phyloP scores from a whole-genome alignment of 164 flowering plant species.

The Annona squamosa region DNA sequence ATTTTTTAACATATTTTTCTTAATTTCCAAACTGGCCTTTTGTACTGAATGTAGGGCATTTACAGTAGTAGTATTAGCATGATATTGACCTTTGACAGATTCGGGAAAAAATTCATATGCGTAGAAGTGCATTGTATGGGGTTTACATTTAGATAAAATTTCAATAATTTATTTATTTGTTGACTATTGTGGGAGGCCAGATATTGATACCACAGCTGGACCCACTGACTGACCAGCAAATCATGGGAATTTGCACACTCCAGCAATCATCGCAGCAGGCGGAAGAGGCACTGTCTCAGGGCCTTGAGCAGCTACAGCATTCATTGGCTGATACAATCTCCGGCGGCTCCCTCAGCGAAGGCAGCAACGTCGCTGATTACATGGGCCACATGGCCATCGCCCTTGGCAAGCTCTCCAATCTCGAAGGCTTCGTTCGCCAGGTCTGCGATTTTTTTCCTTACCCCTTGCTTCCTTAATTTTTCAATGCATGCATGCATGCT shows the following conservation, averaged over 20 bases:
- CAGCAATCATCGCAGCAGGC: constrained; percentile 89
- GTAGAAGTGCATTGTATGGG: too few relatives aligned
- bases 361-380: constrained; percentile 23
- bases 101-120: too few relatives aligned
- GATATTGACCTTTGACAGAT: too few relatives aligned
- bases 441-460: constrained; percentile 22
- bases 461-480: neutral
- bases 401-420: constrained; percentile 73
- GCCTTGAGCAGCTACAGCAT: constrained; percentile 87
- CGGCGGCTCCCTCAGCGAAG: constrained; percentile 42
- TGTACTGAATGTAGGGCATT: too few relatives aligned
- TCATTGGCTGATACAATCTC: constrained; percentile 77
- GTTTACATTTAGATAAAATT: too few relatives aligned
- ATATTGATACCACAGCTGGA: constrained; percentile 70
- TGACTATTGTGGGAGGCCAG: constrained; percentile 25
- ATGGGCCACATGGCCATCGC: constrained; percentile 94
- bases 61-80: too few relatives aligned
- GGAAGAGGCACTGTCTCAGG: constrained; percentile 91
- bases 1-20: too few relatives aligned
- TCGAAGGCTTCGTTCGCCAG: constrained; percentile 94
- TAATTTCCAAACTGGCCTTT: too few relatives aligned
- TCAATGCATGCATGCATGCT: neutral
- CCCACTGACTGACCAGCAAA: constrained; percentile 83
- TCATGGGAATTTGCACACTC: constrained; percentile 78
- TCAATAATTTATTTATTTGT: too few relatives aligned